A percentile compares a stretch with the other conserved stretches of the same genome.
Evolutionary conservation across 2,329 filamentous ascomycete species (phyloP).

Genomic region (Botrytis deweyae): DNA sequence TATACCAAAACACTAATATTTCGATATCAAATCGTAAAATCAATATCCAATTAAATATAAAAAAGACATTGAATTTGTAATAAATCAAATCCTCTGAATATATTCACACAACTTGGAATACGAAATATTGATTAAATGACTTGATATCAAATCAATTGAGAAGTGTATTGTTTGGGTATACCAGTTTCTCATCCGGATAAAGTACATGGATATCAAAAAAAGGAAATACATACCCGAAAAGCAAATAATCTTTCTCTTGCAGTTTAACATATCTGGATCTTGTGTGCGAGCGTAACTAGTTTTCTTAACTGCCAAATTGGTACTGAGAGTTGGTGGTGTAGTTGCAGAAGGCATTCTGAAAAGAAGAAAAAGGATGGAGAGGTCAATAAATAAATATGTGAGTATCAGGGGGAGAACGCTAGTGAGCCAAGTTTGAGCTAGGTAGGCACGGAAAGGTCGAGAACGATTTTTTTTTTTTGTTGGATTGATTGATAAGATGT

Average conservation of each 20-base stretch:
- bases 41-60: neutral
- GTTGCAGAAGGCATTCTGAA: conserved; percentile 44
- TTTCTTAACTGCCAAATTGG: conserved; percentile 31
- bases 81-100: neutral
- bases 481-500: neutral
- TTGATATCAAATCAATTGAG: neutral
- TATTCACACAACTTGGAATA: neutral
- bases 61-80: neutral
- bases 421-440: conserved; percentile 6
- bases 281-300: conserved; percentile 34
- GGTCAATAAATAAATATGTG: neutral
- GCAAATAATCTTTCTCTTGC: conserved; percentile 57
- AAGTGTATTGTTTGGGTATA: neutral
- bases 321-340: conserved; percentile 38
- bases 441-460: neutral
- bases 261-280: conserved; percentile 39
- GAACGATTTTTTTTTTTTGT: too few species aligned
- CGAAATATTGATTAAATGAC: neutral
- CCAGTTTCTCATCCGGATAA: neutral
- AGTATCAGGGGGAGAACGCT: neutral
- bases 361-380: neutral
- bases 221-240: conserved; percentile 50
- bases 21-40: neutral
- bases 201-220: neutral
- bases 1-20: neutral